A percentile compares a stretch with the other conserved stretches of the same genome.
Conservation (phyloP, 768 basidiomycete species). For the Tremella yokohamensis region DNA sequence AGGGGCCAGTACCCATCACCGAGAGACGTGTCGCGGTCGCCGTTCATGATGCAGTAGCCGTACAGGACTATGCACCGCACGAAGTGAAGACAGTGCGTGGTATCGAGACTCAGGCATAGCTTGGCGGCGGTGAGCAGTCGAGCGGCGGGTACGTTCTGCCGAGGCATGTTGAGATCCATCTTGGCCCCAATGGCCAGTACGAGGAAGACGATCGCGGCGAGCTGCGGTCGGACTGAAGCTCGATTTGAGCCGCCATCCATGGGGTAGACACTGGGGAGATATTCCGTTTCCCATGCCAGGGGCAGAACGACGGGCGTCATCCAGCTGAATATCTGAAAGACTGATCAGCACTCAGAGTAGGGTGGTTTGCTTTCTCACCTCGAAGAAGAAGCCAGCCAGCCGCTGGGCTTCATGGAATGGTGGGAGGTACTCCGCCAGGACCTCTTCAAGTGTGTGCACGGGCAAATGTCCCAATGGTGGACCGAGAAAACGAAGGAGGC, state of each 20-base stretch:
- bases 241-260: neutral
- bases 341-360: too few species aligned
- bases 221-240: constrained; percentile 9
- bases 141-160: constrained; percentile 5
- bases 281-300: constrained; percentile 2
- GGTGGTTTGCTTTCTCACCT: constrained; percentile 8
- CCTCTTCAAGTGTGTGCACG: constrained; percentile 4
- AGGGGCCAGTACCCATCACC: constrained; percentile 20
- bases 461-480: constrained; percentile 1
- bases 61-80: constrained; percentile 22
- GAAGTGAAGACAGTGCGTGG: constrained; percentile 19
- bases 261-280: constrained; percentile 16
- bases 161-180: constrained; percentile 20
- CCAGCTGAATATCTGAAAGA: constrained; percentile 23
- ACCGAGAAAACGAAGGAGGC: neutral
- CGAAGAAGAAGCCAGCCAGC: constrained; percentile 17
- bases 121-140: constrained; percentile 15
- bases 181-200: constrained; percentile 16
- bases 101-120: constrained; percentile 15
- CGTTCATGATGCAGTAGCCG: constrained; percentile 22
- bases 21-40: constrained; percentile 14
- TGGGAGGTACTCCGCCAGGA: constrained; percentile 14
- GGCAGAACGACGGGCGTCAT: constrained; percentile 21
- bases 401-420: constrained; percentile 4
- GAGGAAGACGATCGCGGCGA: constrained; percentile 13